Base-by-base conservation (phyloP, 352 stramenopile genomes). In the Pythium myriotylum region DNA sequence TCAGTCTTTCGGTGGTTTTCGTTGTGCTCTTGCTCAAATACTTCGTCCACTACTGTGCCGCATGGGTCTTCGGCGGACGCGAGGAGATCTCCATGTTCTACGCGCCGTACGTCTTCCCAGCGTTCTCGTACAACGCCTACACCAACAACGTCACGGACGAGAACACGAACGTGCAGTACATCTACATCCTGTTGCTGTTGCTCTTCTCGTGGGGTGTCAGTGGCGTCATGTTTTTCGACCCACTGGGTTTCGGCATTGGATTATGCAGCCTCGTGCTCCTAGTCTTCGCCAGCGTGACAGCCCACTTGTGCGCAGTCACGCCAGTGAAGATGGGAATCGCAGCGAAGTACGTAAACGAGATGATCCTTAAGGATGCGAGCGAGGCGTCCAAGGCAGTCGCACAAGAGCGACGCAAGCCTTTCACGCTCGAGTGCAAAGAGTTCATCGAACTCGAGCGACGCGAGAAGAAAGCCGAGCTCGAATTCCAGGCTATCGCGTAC, bases 121-220 rank as follows among this genome's bases (percentile, higher is more conserved):
- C 95, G 4, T 98, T 95, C 62, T 91, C 86, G 16, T 96, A 97
- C 73, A 92, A 97, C 47, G 82, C 92, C 2, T 88, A 85, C 63
- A 95, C 80, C 10, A 95, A 97, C 75, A 96, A 97, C 62, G 76
- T 98, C 32, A 73, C 92, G 35, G 85, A 97, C 46, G 84, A 97
- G 59, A 97, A 81, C 20, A 57, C 62, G 12, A 84, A 89, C 35
- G 80, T 89, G 13, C 49, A 76, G 16, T 62, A 86, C 57, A 68
- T 94, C 5, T 95, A 95, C 59, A 67, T 80, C 45, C 50, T 89
- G 0, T 73, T 97, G 8, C 48, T 94, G 24, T 53, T 96, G 1
- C 51, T 76, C 6, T 93, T 97, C 43, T 37, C 81, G 40, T 98
- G 92, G 92, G 92, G 92, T 13, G 83, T 90, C 22, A 70, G 70